These are phyloP conservation scores for Castanopsis chinensis DNA, from an alignment of 306 rosid species.

Conservation along the genomic window DNA sequence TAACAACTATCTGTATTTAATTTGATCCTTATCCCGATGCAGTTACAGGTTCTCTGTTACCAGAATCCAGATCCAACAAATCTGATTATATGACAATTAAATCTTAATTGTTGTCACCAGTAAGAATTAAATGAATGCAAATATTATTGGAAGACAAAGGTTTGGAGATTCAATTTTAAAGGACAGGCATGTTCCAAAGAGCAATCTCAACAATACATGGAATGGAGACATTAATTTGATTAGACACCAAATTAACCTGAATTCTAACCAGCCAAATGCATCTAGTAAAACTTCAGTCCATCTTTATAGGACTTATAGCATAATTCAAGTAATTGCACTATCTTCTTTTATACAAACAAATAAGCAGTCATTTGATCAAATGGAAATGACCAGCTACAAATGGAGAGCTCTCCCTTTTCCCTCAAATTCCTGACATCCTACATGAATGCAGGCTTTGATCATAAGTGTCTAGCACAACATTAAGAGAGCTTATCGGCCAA, in stretches of 20 bases:
- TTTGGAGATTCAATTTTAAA: too few relatives aligned
- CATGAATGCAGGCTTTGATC: not conserved
- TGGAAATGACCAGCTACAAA: not conserved
- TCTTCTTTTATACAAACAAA: not conserved
- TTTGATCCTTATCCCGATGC: not conserved
- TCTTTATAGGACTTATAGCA: not conserved
- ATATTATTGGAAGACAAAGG: too few relatives aligned
- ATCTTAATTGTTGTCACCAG: not conserved
- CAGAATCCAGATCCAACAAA: not conserved
- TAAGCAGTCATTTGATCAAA: not conserved
- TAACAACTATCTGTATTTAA: not conserved
- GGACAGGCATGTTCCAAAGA: not conserved
- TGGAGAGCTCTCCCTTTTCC: not conserved
- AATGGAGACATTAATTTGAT: not conserved
- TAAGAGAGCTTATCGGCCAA: not conserved
- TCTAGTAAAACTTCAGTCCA: not conserved
- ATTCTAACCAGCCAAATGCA: not conserved
- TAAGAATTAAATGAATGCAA: not conserved
- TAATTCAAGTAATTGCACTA: not conserved
- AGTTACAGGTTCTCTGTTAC: not conserved
- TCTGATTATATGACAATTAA: not conserved
- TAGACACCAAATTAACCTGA: not conserved
- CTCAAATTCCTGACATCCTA: not conserved
- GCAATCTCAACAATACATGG: not conserved
- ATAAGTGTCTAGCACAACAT: not conserved